phyloP scores from a whole-genome alignment of 2,329 filamentous ascomycete genomes.

The Sporothrix luriei region DNA sequence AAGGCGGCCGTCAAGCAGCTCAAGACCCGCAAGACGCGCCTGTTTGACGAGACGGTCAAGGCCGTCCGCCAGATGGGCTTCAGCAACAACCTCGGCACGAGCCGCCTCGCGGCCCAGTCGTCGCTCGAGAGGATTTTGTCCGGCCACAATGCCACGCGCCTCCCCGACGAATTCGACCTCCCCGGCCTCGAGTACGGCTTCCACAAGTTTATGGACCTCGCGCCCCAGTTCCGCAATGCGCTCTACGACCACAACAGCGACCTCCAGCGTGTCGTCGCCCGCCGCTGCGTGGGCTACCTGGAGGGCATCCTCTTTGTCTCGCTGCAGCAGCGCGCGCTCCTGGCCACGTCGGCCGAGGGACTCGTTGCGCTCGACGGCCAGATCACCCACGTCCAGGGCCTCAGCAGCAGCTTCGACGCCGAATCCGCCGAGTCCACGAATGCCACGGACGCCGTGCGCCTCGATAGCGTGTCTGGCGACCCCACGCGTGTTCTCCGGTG shows the following conservation, averaged over 20 bases:
- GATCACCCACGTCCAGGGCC: constrained; percentile 30
- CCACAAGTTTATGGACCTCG: constrained; percentile 75
- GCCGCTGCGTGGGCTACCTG: constrained; percentile 78
- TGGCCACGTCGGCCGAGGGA: constrained; percentile 42
- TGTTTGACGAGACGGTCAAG: constrained; percentile 87
- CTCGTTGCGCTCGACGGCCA: constrained; percentile 30
- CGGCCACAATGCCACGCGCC: constrained; percentile 49
- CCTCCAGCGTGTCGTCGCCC: constrained; percentile 76
- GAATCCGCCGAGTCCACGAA: not conserved
- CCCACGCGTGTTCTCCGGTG: constrained; percentile 52
- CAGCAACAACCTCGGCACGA: constrained; percentile 75
- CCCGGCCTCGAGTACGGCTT: constrained; percentile 68
- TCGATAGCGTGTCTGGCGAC: constrained; percentile 35
- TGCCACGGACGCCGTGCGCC: not conserved
- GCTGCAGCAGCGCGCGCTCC: constrained; percentile 59
- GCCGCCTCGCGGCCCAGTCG: constrained; percentile 71
- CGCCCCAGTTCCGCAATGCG: constrained; percentile 67
- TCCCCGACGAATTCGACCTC: constrained; percentile 39
- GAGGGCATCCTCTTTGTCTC: constrained; percentile 77
- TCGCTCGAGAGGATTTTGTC: constrained; percentile 72
- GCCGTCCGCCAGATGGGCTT: constrained; percentile 86
- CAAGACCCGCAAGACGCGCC: constrained; percentile 84
- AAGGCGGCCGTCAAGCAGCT: constrained; percentile 82
- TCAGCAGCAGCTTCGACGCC: constrained; percentile 12
- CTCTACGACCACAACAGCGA: constrained; percentile 79